Conservation (phyloP, 139 green algal species). For the Marvania coccoides region DNA sequence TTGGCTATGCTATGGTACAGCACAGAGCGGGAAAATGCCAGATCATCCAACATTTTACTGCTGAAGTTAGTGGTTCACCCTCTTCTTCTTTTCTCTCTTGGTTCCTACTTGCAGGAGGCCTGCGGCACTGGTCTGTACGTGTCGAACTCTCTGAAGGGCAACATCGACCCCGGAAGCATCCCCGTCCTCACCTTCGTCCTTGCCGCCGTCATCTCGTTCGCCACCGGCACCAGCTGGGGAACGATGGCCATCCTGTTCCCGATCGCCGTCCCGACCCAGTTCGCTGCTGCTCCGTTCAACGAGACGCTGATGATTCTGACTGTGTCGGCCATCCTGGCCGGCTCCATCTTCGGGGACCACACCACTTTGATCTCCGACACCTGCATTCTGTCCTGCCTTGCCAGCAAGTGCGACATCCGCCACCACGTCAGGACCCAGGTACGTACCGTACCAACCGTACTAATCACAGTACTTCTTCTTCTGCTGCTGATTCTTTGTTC, state of each 20-base stretch:
- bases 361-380: constrained; percentile 13
- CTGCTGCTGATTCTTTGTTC: too few species aligned
- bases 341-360: constrained; percentile 15
- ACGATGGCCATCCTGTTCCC: constrained; percentile 26
- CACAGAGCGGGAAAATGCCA: too few species aligned
- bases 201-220: constrained; percentile 17
- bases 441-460: too few species aligned
- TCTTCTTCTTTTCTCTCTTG: too few species aligned
- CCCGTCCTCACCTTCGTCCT: constrained; percentile 24
- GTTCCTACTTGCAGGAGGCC: too few species aligned
- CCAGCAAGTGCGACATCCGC: constrained; percentile 10
- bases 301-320: constrained; percentile 9
- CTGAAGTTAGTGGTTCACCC: too few species aligned
- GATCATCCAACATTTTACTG: too few species aligned
- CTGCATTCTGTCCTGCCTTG: constrained; percentile 8
- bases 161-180: constrained; percentile 10
- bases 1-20: constrained; percentile 16
- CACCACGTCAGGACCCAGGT: neutral
- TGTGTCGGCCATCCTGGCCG: constrained; percentile 8
- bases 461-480: too few species aligned
- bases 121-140: constrained; percentile 7
- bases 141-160: neutral
- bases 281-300: neutral
- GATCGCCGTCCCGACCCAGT: neutral
- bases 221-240: constrained; percentile 16